phyloP scores from a whole-genome alignment of 192 early-diverging fungal genomes.

The Coemansia furcata region DNA sequence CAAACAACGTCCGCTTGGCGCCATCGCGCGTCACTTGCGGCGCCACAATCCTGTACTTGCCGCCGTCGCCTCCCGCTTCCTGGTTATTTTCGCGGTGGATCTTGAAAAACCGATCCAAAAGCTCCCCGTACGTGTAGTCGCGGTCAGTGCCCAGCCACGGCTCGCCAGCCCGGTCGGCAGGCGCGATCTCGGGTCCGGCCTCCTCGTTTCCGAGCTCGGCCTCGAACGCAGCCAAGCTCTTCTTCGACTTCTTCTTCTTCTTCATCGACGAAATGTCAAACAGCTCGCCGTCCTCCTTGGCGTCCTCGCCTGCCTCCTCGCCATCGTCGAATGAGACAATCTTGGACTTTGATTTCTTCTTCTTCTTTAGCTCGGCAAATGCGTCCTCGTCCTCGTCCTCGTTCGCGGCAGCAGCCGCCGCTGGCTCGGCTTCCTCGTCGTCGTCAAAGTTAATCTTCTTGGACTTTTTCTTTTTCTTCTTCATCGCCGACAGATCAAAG shows the following conservation, averaged over 20 bases:
- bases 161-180: conserved; percentile 55
- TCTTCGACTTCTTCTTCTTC: conserved; percentile 70
- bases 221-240: conserved; percentile 86
- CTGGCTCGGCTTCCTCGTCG: conserved; percentile 17
- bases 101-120: conserved; percentile 86
- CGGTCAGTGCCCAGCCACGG: conserved; percentile 88
- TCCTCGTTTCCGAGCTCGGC: conserved; percentile 67
- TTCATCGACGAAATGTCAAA: conserved; percentile 43
- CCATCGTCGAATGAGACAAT: conserved; percentile 42
- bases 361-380: conserved; percentile 60
- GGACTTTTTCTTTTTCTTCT: conserved; percentile 55
- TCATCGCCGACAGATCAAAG: conserved; percentile 18
- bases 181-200: conserved; percentile 43
- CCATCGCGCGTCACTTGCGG: conserved; percentile 90
- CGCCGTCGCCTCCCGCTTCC: conserved; percentile 88
- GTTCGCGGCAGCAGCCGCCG: conserved; percentile 8
- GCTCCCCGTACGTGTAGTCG: conserved; percentile 93
- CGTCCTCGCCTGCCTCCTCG: conserved; percentile 31
- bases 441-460: conserved; percentile 48
- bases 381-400: conserved; percentile 23
- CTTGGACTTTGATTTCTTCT: conserved; percentile 59
- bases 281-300: conserved; percentile 31
- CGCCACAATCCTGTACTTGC: conserved; percentile 90
- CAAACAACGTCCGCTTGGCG: conserved; percentile 94
- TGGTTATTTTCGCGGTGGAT: conserved; percentile 92